Percentiles rank a stretch among this genome's conserved stretches.
Evolutionary conservation across 2,329 filamentous ascomycete genomes (phyloP).

Genomic region (Podosphaera xanthii): DNA sequence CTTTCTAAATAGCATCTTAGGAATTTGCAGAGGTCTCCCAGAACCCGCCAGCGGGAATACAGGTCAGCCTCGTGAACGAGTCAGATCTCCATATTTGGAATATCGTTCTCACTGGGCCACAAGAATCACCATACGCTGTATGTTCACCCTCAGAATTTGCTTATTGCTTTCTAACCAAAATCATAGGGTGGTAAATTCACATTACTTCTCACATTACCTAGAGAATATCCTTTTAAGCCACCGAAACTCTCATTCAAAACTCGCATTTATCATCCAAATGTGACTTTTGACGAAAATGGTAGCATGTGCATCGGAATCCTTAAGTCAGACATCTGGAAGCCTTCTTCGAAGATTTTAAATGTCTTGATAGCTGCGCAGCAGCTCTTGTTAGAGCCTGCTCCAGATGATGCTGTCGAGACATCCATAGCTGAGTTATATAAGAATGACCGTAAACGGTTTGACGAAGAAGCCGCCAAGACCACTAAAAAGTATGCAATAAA

Average conservation of each 20-base stretch:
- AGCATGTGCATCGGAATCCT: constrained; percentile 55
- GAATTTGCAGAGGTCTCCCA: constrained; percentile 35
- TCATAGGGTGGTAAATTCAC: constrained; percentile 39
- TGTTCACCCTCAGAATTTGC: not conserved
- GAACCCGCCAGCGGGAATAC: constrained; percentile 32
- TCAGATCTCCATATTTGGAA: constrained; percentile 46
- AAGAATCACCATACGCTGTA: constrained; percentile 41
- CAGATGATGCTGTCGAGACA: constrained; percentile 48
- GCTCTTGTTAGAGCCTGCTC: constrained; percentile 41
- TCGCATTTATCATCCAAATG: constrained; percentile 57
- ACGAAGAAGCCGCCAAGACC: constrained; percentile 45
- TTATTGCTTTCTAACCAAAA: not conserved
- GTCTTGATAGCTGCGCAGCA: constrained; percentile 43
- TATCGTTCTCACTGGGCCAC: constrained; percentile 40
- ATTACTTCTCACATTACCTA: constrained; percentile 41
- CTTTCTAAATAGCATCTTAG: constrained; percentile 18
- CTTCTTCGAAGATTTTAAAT: constrained; percentile 40
- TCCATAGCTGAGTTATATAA: constrained; percentile 47
- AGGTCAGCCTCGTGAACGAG: constrained; percentile 33
- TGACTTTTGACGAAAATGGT: constrained; percentile 39
- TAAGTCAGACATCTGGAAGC: constrained; percentile 50
- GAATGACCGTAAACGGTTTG: constrained; percentile 35
- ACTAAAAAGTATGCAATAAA: constrained; percentile 37
- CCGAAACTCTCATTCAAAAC: constrained; percentile 46
- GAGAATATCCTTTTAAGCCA: constrained; percentile 52